Conservation (phyloP, 495 filamentous ascomycete genomes). For the Penicillium bovifimosum region DNA sequence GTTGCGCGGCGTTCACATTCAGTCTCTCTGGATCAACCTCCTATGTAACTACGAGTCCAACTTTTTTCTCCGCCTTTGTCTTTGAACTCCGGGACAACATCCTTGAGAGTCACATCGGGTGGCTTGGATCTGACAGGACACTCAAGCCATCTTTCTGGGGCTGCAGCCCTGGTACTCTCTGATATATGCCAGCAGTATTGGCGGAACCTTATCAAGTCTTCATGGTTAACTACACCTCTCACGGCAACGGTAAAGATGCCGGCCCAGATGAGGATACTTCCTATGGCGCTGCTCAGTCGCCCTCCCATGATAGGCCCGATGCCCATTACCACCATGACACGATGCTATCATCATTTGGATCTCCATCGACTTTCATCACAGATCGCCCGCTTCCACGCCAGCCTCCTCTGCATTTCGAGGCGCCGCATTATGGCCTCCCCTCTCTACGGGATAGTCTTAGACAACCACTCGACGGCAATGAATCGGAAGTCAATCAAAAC, state of each 20-base stretch:
- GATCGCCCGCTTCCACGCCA: slow-evolving; percentile 34
- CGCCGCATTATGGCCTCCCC: slow-evolving; percentile 22
- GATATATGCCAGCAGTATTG: slow-evolving; percentile 42
- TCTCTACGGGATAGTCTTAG: slow-evolving; percentile 29
- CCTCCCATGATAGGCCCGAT: slow-evolving; percentile 27
- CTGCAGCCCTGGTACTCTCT: slow-evolving; percentile 36
- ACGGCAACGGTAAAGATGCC: slow-evolving; percentile 27
- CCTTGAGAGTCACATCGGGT: not conserved
- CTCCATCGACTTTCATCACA: not conserved
- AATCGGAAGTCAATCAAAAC: slow-evolving; percentile 19
- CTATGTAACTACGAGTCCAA: slow-evolving; percentile 8
- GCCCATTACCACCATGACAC: slow-evolving; percentile 25
- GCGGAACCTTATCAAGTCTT: slow-evolving; percentile 40
- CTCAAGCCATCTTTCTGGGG: slow-evolving; percentile 30
- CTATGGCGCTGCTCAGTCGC: slow-evolving; percentile 29
- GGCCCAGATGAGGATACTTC: slow-evolving; percentile 21
- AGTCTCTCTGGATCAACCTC: not conserved
- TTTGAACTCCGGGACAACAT: not conserved
- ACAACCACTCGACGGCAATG: slow-evolving; percentile 28
- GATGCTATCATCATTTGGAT: slow-evolving; percentile 29
- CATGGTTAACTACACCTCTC: slow-evolving; percentile 34
- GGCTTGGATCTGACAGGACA: not conserved
- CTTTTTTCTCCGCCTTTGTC: not conserved
- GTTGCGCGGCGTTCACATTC: not conserved
- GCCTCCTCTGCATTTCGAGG: slow-evolving; percentile 22